These are phyloP conservation scores for Cryptococcus deneoformans DNA, from an alignment of 1,284 basidiomycete species.

Conservation along the genomic window DNA sequence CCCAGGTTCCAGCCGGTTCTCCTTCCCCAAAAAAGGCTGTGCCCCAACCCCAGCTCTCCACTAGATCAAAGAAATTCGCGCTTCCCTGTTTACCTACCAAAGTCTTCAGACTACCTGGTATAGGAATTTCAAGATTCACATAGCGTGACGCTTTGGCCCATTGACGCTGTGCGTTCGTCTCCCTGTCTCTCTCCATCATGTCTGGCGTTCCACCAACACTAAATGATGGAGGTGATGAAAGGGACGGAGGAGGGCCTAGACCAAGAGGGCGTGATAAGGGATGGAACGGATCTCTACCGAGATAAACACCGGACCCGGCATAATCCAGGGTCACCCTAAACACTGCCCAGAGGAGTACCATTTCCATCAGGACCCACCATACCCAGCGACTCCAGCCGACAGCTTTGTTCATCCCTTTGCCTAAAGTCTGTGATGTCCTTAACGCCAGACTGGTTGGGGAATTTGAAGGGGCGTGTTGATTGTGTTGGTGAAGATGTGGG, in stretches of 20 bases:
- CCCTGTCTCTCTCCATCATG: not conserved
- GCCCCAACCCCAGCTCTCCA: conserved; percentile 22
- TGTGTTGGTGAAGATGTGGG: not conserved
- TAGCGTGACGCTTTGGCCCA: not conserved
- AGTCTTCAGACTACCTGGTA: conserved; percentile 21
- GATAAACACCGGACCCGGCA: conserved; percentile 23
- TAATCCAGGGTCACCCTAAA: conserved; percentile 45
- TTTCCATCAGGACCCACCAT: conserved; percentile 32
- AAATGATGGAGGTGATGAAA: not conserved
- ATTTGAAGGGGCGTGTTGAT: not conserved
- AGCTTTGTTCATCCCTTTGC: not conserved
- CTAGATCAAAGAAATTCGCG: conserved; percentile 37
- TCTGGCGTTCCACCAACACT: conserved; percentile 3
- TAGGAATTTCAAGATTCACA: conserved; percentile 20
- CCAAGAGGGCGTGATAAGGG: conserved; percentile 15
- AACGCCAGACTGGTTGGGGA: conserved; percentile 6
- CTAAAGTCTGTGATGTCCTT: no score
- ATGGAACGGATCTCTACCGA: conserved; percentile 28
- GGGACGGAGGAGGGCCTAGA: not conserved
- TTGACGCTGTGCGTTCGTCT: not conserved
- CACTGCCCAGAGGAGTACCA: conserved; percentile 38
- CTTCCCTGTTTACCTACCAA: conserved; percentile 17
- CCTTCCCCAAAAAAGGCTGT: conserved; percentile 4
- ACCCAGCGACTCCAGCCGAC: conserved; percentile 29
- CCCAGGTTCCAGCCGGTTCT: conserved; percentile 5